Evolutionary conservation across 73 alveolate species (phyloP).

Genomic region (Breviolum minutum): DNA sequence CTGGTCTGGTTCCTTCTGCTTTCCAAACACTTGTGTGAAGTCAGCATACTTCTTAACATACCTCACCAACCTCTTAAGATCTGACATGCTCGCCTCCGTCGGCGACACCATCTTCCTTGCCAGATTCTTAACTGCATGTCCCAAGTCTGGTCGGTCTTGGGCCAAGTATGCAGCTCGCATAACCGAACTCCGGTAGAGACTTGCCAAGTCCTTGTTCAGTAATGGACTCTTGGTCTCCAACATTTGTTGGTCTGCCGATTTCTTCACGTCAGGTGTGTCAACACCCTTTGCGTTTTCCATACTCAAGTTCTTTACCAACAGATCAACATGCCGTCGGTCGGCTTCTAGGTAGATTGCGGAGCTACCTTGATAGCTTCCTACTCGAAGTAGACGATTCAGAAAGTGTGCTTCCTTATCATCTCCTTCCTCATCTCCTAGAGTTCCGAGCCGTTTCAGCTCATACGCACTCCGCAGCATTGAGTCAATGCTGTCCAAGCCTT

Average conservation of each 20-base stretch:
- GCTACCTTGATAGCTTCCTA: not conserved
- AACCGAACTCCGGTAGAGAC: not conserved
- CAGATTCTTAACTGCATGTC: not conserved
- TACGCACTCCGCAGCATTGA: not conserved
- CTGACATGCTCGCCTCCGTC: not conserved
- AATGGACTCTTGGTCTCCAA: not conserved
- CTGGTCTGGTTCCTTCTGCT: not conserved
- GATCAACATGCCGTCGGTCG: constrained; percentile 19
- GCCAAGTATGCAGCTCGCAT: constrained; percentile 35
- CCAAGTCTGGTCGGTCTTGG: not conserved
- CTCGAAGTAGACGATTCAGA: not conserved
- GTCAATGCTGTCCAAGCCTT: not conserved
- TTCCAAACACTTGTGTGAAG: not conserved
- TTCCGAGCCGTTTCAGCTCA: constrained; percentile 14
- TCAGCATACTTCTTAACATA: not conserved
- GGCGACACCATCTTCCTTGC: not conserved
- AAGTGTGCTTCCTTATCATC: not conserved
- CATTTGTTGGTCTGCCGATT: constrained; percentile 17
- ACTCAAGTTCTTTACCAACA: not conserved
- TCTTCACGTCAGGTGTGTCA: constrained; percentile 45
- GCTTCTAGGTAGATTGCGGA: not conserved
- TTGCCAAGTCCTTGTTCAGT: not conserved
- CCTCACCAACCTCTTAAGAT: constrained; percentile 26
- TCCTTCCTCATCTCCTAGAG: not conserved
- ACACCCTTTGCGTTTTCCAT: constrained; percentile 12